phyloP scores from a whole-genome alignment of 2,329 filamentous ascomycete species.

The Triangularia setosa region DNA sequence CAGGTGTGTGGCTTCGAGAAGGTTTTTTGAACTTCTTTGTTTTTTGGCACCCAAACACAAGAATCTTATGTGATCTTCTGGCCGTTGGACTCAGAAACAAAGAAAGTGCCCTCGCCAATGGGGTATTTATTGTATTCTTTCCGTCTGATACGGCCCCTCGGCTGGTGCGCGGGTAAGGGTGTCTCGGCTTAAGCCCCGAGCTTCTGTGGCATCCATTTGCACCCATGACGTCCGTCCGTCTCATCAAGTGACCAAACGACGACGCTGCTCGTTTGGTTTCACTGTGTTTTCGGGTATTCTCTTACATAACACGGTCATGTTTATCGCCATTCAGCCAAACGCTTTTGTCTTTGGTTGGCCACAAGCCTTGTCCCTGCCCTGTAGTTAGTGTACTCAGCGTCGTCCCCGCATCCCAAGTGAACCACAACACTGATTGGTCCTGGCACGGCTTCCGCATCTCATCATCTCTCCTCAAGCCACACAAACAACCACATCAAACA shows the following conservation, averaged over 20 bases:
- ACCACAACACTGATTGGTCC: neutral
- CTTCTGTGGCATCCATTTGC: neutral
- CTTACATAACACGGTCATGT: neutral
- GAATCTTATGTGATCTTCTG: neutral
- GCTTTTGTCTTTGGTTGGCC: conserved; percentile 2
- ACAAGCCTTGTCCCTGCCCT: neutral
- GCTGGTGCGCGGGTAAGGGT: neutral
- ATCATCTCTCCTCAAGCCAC: too few species aligned
- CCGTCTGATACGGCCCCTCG: neutral
- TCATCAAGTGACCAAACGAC: conserved; percentile 7
- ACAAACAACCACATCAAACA: too few species aligned
- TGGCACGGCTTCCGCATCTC: too few species aligned
- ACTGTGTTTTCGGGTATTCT: neutral
- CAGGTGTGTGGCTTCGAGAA: conserved; percentile 2
- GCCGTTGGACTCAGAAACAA: neutral
- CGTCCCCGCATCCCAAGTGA: neutral
- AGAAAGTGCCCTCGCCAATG: neutral
- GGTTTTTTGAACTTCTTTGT: neutral
- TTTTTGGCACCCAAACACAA: neutral
- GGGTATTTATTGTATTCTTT: conserved; percentile 2
- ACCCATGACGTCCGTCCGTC: conserved; percentile 8
- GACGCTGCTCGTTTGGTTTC: neutral
- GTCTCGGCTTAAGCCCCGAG: conserved; percentile 6
- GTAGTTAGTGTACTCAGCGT: neutral
- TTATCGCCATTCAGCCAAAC: neutral